Conservation (phyloP, 495 filamentous ascomycete genomes). For the Aspergillus ostianus region DNA sequence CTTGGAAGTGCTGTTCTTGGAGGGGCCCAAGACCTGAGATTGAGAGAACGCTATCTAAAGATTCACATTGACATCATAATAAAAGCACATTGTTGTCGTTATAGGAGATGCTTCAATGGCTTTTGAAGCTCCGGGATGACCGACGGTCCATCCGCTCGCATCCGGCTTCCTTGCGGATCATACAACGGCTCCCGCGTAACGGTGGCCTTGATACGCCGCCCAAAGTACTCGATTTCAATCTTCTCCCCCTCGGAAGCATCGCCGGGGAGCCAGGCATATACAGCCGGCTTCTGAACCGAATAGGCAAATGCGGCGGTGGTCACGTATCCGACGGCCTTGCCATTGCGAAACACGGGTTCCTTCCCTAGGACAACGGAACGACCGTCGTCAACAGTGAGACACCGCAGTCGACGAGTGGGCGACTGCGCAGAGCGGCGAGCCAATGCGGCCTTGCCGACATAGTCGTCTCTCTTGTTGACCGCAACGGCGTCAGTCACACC, state of each 20-base stretch:
- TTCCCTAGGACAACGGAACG: slow-evolving; percentile 48
- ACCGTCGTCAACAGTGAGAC: slow-evolving; percentile 45
- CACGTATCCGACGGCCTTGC: slow-evolving; percentile 43
- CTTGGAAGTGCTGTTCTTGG: background rate
- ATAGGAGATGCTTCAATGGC: slow-evolving; percentile 15
- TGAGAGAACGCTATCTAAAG: background rate
- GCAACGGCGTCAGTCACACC: slow-evolving; percentile 38
- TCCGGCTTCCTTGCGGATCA: slow-evolving; percentile 27
- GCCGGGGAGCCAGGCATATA: slow-evolving; percentile 46
- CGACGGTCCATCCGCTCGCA: slow-evolving; percentile 8
- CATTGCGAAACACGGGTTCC: slow-evolving; percentile 45
- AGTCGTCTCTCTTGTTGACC: slow-evolving; percentile 35
- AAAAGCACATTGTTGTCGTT: background rate
- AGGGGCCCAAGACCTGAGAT: background rate
- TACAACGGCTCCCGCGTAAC: slow-evolving; percentile 38
- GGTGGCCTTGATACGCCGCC: slow-evolving; percentile 39
- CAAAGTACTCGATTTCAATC: slow-evolving; percentile 52
- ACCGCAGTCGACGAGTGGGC: slow-evolving; percentile 32
- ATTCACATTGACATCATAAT: background rate
- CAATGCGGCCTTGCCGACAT: slow-evolving; percentile 39
- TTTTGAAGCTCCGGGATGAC: slow-evolving; percentile 8
- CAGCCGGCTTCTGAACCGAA: slow-evolving; percentile 43
- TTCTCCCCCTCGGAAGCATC: slow-evolving; percentile 28
- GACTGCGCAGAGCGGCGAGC: slow-evolving; percentile 23
- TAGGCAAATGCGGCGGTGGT: slow-evolving; percentile 49